phyloP scores from a whole-genome alignment of 169 alveolate species.

The Eimeria praecox region DNA sequence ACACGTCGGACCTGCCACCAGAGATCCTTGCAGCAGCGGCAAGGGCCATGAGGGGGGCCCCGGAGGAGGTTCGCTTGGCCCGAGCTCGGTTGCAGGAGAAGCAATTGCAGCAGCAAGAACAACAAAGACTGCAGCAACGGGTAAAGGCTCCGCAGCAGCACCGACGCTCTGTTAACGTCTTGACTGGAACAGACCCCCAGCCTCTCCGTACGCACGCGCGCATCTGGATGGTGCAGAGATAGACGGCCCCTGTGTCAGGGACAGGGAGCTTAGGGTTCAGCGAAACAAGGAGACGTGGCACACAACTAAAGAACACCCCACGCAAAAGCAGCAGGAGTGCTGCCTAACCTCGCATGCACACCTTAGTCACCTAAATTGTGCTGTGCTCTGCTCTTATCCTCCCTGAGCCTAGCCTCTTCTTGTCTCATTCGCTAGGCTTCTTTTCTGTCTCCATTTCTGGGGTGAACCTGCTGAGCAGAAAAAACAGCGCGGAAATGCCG shows the following conservation, averaged over 20 bases:
- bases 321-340: background rate
- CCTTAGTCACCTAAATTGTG: background rate
- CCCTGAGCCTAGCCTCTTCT: background rate
- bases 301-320: background rate
- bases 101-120: background rate
- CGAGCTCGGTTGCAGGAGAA: constrained; percentile 52
- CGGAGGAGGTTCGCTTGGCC: constrained; percentile 49
- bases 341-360: background rate
- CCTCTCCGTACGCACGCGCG: background rate
- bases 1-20: constrained; percentile 30
- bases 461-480: constrained; percentile 36
- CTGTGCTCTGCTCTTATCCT: background rate
- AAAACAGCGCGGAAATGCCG: constrained; percentile 5
- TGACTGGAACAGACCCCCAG: background rate
- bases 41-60: constrained; percentile 39
- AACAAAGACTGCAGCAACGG: constrained; percentile 11
- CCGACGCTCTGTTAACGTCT: background rate
- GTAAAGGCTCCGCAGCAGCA: constrained; percentile 30
- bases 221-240: background rate
- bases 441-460: background rate
- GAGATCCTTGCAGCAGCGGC: constrained; percentile 37
- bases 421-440: background rate
- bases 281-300: background rate
- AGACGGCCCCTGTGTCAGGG: background rate
- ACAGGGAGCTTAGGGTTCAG: background rate